These are phyloP conservation scores for Phoma herbarum DNA, from an alignment of 2,329 filamentous ascomycete genomes.

Conservation along the genomic window DNA sequence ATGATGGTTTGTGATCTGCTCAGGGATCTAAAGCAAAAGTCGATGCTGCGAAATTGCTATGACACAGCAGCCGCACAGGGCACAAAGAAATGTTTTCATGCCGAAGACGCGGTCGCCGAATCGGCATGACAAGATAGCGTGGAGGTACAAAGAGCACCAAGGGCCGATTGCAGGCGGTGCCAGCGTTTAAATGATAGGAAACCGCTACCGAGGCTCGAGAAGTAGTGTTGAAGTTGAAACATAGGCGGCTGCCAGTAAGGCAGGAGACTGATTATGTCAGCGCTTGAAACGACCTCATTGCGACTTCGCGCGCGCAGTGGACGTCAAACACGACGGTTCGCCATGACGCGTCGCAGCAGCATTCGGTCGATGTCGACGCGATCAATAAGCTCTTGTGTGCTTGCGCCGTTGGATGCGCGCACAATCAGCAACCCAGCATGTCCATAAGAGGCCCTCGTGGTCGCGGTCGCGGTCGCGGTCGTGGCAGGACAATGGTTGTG, in stretches of 20 bases:
- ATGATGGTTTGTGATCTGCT: conserved; percentile 6
- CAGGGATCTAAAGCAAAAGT: conserved; percentile 12
- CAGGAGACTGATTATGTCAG: conserved; percentile 18
- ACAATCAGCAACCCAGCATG: conserved; percentile 24
- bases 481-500: conserved; percentile 33
- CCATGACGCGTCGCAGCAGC: conserved; percentile 24
- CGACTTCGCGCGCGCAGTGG: conserved; percentile 1
- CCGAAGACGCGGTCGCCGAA: not conserved
- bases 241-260: not conserved
- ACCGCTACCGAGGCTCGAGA: not conserved
- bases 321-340: conserved; percentile 1
- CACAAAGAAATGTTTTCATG: conserved; percentile 3
- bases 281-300: not conserved
- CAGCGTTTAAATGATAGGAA: not conserved
- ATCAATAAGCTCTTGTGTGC: not conserved
- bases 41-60: conserved; percentile 5
- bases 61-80: conserved; percentile 12
- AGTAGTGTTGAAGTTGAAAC: not conserved
- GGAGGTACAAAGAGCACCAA: not conserved
- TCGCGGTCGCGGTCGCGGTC: conserved; percentile 28
- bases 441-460: conserved; percentile 33
- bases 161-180: not conserved
- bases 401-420: conserved; percentile 1
- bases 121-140: not conserved
- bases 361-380: conserved; percentile 12